Evolutionary conservation across 345 rosid species (phyloP).

Genomic region (Camelina laxa): DNA sequence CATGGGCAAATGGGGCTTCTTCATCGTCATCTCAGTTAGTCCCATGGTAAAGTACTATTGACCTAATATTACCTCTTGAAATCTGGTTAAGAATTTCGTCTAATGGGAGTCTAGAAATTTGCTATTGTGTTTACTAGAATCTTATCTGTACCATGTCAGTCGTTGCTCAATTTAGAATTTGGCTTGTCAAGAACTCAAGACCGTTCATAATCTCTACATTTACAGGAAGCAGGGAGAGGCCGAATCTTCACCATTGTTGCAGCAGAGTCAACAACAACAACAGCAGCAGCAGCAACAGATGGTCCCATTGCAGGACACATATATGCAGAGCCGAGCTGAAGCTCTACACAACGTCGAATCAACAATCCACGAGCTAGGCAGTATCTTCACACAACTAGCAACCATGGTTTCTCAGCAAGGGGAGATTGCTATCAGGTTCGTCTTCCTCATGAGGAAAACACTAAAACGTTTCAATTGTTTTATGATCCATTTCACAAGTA

Average conservation of each 20-base stretch:
- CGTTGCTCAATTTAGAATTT: slow-evolving; percentile 1
- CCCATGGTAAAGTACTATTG: slow-evolving; percentile 38
- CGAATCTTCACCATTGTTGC: slow-evolving; percentile 63
- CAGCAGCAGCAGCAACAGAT: slow-evolving; percentile 66
- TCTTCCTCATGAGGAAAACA: not conserved
- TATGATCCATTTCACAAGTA: not conserved
- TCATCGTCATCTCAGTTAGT: slow-evolving; percentile 52
- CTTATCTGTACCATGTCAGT: not conserved
- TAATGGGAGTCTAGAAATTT: not conserved
- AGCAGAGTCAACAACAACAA: slow-evolving; percentile 52
- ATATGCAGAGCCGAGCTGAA: slow-evolving; percentile 88
- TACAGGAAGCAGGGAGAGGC: slow-evolving; percentile 61
- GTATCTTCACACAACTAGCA: slow-evolving; percentile 78
- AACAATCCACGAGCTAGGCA: slow-evolving; percentile 79
- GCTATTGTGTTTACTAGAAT: not conserved
- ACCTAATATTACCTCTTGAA: slow-evolving; percentile 13
- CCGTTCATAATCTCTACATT: slow-evolving; percentile 16
- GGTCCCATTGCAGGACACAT: slow-evolving; percentile 76
- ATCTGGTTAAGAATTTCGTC: slow-evolving; percentile 1
- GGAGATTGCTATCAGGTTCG: slow-evolving; percentile 83
- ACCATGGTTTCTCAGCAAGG: slow-evolving; percentile 94
- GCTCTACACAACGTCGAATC: slow-evolving; percentile 84
- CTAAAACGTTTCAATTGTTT: not conserved
- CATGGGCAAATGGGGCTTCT: slow-evolving; percentile 70
- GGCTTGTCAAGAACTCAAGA: slow-evolving; percentile 16